phyloP scores from a whole-genome alignment of 345 rosid genomes.

The Abelmoschus esculentus region DNA sequence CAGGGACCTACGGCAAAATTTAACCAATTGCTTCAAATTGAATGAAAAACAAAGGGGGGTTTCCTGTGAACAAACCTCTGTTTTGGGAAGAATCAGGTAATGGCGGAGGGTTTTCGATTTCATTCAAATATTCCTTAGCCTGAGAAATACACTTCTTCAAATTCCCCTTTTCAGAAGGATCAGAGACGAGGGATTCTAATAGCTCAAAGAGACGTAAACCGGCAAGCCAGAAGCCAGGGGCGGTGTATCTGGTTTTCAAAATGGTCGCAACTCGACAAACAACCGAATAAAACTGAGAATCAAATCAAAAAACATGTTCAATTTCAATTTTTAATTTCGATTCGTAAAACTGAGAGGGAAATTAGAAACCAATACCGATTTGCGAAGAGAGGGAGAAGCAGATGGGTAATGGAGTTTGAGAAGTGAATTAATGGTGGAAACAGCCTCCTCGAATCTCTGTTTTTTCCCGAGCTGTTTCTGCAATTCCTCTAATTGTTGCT shows the following conservation, averaged over 20 bases:
- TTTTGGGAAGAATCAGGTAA: constrained; percentile 19
- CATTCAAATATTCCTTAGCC: constrained; percentile 58
- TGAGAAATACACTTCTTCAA: constrained; percentile 56
- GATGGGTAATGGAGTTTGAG: constrained; percentile 41
- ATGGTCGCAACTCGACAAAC: constrained; percentile 80
- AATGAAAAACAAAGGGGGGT: neutral
- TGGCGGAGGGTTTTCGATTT: constrained; percentile 28
- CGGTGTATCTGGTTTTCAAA: constrained; percentile 71
- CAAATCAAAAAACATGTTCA: neutral
- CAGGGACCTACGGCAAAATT: neutral
- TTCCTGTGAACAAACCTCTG: constrained; percentile 33
- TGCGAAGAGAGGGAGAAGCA: constrained; percentile 57
- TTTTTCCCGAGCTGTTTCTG: constrained; percentile 74
- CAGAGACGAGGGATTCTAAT: constrained; percentile 43
- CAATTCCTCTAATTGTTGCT: constrained; percentile 56
- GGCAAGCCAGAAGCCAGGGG: constrained; percentile 82
- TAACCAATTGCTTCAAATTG: neutral
- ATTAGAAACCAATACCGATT: constrained; percentile 28
- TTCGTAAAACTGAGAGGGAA: neutral
- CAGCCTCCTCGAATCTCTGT: constrained; percentile 66
- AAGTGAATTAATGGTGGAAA: constrained; percentile 49
- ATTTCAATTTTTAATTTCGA: neutral
- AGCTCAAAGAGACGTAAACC: constrained; percentile 66
- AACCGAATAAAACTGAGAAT: constrained; percentile 51
- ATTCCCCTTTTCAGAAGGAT: constrained; percentile 53